phyloP scores from a whole-genome alignment of 2,329 filamentous ascomycete species.

The Magnaporthales sp. region DNA sequence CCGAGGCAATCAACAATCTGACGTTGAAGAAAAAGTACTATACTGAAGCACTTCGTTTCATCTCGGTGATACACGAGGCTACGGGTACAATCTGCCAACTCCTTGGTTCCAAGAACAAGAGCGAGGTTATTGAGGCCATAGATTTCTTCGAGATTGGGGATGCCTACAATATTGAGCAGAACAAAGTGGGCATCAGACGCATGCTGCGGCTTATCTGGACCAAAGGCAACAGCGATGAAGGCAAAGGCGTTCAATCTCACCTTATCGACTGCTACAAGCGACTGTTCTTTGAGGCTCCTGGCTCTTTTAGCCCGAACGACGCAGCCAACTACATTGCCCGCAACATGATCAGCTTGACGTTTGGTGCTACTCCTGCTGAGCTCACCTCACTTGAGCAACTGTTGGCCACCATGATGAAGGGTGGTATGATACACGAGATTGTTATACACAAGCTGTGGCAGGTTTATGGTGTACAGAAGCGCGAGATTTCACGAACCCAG shows the following conservation, averaged over 20 bases:
- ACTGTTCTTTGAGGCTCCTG: conserved; percentile 92
- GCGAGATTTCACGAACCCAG: conserved; percentile 86
- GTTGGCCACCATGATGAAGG: conserved; percentile 95
- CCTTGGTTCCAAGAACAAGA: conserved; percentile 92
- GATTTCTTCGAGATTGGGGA: conserved; percentile 95
- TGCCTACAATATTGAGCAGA: conserved; percentile 91
- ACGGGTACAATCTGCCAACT: conserved; percentile 78
- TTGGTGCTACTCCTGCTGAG: conserved; percentile 89
- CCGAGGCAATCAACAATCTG: conserved; percentile 79
- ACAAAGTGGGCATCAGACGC: conserved; percentile 82
- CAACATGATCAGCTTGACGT: conserved; percentile 98
- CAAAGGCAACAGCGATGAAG: conserved; percentile 97
- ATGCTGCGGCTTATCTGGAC: conserved; percentile 99
- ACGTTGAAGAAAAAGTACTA: conserved; percentile 87
- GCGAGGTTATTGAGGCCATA: conserved; percentile 97
- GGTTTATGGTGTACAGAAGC: conserved; percentile 89
- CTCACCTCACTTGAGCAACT: conserved; percentile 92
- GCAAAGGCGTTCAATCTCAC: conserved; percentile 94
- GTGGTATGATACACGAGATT: conserved; percentile 72
- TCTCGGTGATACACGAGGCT: conserved; percentile 79
- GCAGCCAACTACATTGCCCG: conserved; percentile 91
- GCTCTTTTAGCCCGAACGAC: conserved; percentile 79
- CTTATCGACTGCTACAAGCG: conserved; percentile 94
- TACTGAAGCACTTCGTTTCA: conserved; percentile 86
- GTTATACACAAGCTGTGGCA: conserved; percentile 95